These are phyloP conservation scores for Hevea brasiliensis DNA, from an alignment of 345 rosid genomes.

Conservation along the genomic window DNA sequence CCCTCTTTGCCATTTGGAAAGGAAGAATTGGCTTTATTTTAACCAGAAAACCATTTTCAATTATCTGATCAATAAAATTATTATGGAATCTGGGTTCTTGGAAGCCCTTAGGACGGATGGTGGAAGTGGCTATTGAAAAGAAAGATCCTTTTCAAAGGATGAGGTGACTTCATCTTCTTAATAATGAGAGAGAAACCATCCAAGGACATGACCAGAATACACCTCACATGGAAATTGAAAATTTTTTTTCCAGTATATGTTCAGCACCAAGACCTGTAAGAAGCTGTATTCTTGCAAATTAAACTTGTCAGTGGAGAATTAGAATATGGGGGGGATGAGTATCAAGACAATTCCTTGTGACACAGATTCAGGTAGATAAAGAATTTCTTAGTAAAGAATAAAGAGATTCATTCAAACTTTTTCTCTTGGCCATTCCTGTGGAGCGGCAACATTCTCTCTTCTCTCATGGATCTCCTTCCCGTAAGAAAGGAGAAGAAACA, in stretches of 20 bases:
- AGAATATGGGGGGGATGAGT: too few relatives aligned
- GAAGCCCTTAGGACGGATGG: slow-evolving; percentile 33
- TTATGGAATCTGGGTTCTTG: slow-evolving; percentile 19
- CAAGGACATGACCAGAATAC: slow-evolving; percentile 19
- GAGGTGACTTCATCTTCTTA: slow-evolving; percentile 46
- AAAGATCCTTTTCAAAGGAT: slow-evolving; percentile 39
- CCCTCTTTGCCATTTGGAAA: slow-evolving; percentile 22
- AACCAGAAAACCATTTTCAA: slow-evolving; percentile 43
- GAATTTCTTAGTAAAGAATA: too few relatives aligned
- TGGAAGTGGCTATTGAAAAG: slow-evolving; percentile 32
- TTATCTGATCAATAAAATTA: slow-evolving; percentile 36
- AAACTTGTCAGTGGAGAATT: slow-evolving; percentile 8
- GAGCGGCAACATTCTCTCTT: too few relatives aligned
- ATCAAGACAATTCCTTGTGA: too few relatives aligned
- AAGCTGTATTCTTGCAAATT: slow-evolving; percentile 32
- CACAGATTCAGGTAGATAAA: too few relatives aligned
- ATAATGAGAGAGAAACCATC: slow-evolving; percentile 17
- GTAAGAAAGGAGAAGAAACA: too few relatives aligned
- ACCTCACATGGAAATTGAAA: slow-evolving; percentile 21
- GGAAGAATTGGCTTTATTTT: slow-evolving; percentile 31
- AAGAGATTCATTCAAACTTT: too few relatives aligned
- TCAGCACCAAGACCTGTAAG: slow-evolving; percentile 28
- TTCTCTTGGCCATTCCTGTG: too few relatives aligned
- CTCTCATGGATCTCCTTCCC: too few relatives aligned
- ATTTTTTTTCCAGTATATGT: slow-evolving; percentile 19